Percentiles rank a stretch among this genome's conserved stretches.
Conservation (phyloP, 768 basidiomycete species). For the Sporobolomyces phaffii region DNA sequence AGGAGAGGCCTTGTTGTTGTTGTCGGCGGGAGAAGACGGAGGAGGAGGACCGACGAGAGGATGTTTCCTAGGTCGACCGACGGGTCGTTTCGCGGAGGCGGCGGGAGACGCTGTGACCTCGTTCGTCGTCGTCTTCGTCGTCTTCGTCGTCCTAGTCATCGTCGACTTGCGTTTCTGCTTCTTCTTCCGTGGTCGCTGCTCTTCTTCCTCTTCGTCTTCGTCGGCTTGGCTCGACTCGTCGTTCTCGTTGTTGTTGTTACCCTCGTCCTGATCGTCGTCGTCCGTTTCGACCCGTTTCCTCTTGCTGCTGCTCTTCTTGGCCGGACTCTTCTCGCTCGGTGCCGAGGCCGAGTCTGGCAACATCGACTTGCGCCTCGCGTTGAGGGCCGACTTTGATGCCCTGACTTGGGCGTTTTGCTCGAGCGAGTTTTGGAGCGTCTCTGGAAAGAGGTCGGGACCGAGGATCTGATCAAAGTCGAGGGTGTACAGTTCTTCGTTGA, state of each 20-base stretch:
- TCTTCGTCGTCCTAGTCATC: no score
- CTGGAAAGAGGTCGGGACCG: conserved; percentile 5
- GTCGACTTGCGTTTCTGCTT: no score
- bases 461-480: conserved; percentile 14
- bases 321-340: background rate
- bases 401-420: no score
- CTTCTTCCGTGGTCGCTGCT: background rate
- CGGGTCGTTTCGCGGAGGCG: background rate
- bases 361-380: background rate
- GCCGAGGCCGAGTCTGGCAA: background rate
- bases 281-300: background rate
- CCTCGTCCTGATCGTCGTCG: background rate
- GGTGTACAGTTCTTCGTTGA: background rate
- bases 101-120: background rate
- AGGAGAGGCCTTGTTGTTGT: background rate
- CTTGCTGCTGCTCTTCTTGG: background rate
- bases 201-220: background rate
- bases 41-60: no score
- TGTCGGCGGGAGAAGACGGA: no score
- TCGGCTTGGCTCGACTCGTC: conserved; percentile 9
- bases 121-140: no score
- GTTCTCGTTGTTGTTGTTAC: background rate
- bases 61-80: no score
- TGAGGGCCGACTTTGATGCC: no score
- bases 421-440: background rate